Percentiles rank a stretch among this genome's conserved stretches.
These are phyloP conservation scores for Xerocomellus intermedius DNA, from an alignment of 768 basidiomycete species.

Conservation along the genomic window DNA sequence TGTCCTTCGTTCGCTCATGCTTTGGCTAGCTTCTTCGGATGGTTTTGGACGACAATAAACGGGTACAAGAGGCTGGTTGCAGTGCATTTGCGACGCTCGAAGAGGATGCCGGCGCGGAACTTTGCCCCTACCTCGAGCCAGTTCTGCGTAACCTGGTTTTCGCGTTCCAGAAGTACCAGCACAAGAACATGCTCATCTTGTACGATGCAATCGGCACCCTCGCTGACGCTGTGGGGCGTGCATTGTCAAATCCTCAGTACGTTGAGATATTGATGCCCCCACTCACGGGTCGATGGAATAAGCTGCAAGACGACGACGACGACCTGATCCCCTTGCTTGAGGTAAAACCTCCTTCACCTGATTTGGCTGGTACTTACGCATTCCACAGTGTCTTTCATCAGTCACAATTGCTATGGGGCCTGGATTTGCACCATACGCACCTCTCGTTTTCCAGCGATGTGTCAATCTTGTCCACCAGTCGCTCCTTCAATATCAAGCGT, in stretches of 20 bases:
- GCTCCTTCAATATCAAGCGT: slow-evolving; percentile 83
- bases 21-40: slow-evolving; percentile 82
- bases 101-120: slow-evolving; percentile 89
- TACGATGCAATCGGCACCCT: slow-evolving; percentile 99
- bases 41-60: slow-evolving; percentile 98
- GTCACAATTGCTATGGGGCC: slow-evolving; percentile 95
- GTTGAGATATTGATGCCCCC: slow-evolving; percentile 98
- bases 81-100: slow-evolving; percentile 98
- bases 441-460: slow-evolving; percentile 91
- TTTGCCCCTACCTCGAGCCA: slow-evolving; percentile 92
- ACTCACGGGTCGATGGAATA: slow-evolving; percentile 85
- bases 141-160: slow-evolving; percentile 92
- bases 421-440: slow-evolving; percentile 85
- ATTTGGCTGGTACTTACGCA: neutral
- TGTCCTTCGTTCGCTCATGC: neutral
- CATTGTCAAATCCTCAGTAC: slow-evolving; percentile 80
- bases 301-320: slow-evolving; percentile 85
- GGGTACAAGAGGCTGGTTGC: slow-evolving; percentile 98
- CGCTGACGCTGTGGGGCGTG: slow-evolving; percentile 91
- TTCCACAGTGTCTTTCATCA: slow-evolving; percentile 87
- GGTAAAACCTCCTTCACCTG: slow-evolving; percentile 46
- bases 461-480: slow-evolving; percentile 79
- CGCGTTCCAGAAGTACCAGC: slow-evolving; percentile 97
- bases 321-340: slow-evolving; percentile 94
- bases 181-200: slow-evolving; percentile 97